A percentile compares a stretch with the other conserved stretches of the same genome.
Conservation (phyloP, 257 asterid species). For the Cruciata laevipes region DNA sequence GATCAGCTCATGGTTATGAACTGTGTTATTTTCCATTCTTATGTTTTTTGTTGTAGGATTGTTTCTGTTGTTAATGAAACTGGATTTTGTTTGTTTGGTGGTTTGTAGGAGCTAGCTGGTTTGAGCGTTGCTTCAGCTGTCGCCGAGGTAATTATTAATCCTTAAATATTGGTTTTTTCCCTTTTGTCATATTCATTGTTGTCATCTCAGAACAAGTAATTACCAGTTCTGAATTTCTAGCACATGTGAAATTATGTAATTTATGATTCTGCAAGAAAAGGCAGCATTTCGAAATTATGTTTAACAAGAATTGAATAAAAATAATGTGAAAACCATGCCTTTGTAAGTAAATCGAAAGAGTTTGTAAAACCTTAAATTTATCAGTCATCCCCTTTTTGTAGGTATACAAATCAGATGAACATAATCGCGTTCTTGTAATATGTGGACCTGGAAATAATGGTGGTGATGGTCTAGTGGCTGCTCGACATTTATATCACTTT, state of each 20-base stretch:
- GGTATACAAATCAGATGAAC: constrained; percentile 62
- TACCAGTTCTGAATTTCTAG: too few relatives aligned
- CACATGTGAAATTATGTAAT: too few relatives aligned
- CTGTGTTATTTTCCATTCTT: background rate
- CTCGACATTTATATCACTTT: constrained; percentile 88
- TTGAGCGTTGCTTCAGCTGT: constrained; percentile 89
- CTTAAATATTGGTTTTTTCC: background rate
- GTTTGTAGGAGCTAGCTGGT: constrained; percentile 88
- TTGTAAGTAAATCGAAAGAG: too few relatives aligned
- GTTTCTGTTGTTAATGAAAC: constrained; percentile 4
- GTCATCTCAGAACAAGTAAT: too few relatives aligned
- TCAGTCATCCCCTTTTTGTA: too few relatives aligned
- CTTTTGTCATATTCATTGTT: background rate
- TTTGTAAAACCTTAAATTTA: too few relatives aligned
- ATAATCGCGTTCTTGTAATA: constrained; percentile 61
- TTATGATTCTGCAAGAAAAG: background rate
- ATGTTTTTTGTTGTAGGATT: background rate
- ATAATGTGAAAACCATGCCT: background rate
- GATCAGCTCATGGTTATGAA: constrained; percentile 81
- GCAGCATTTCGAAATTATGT: background rate
- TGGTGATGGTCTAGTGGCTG: constrained; percentile 99
- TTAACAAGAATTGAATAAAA: too few relatives aligned
- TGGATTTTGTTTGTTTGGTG: constrained; percentile 5
- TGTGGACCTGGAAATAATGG: constrained; percentile 98
- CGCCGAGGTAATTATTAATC: constrained; percentile 50